Evolutionary conservation across 768 basidiomycete species (phyloP).

Genomic region (Leccinum subgranulosum): DNA sequence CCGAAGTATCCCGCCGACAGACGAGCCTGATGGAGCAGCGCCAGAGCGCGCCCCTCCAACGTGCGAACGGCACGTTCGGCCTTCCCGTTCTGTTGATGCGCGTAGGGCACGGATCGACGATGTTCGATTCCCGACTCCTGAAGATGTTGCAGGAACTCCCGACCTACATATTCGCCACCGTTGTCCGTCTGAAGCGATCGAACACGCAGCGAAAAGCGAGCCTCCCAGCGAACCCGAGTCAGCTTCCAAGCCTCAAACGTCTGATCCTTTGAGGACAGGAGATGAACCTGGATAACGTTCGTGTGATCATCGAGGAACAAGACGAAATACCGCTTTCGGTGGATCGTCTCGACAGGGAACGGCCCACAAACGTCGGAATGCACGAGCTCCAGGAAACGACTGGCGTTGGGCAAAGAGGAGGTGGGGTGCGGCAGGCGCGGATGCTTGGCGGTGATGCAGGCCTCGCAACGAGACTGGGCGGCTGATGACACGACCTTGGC

Average conservation of each 20-base stretch:
- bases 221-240: neutral
- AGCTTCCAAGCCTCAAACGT: neutral
- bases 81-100: no score
- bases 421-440: neutral
- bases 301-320: neutral
- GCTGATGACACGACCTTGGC: neutral
- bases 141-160: no score
- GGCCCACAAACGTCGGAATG: neutral
- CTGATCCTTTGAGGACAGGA: neutral
- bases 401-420: neutral
- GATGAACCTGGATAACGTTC: neutral
- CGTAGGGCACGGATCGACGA: no score
- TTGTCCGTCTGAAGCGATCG: no score
- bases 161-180: no score
- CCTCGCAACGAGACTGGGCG: neutral
- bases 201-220: no score
- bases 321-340: neutral
- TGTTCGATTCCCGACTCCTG: no score
- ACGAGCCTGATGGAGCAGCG: neutral
- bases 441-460: neutral
- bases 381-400: neutral
- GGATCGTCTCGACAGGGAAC: neutral
- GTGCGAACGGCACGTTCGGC: no score
- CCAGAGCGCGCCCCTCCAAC: no score
- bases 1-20: constrained; percentile 4